Evolutionary conservation across 306 rosid species (phyloP).

Genomic region (Acmispon strigosus): DNA sequence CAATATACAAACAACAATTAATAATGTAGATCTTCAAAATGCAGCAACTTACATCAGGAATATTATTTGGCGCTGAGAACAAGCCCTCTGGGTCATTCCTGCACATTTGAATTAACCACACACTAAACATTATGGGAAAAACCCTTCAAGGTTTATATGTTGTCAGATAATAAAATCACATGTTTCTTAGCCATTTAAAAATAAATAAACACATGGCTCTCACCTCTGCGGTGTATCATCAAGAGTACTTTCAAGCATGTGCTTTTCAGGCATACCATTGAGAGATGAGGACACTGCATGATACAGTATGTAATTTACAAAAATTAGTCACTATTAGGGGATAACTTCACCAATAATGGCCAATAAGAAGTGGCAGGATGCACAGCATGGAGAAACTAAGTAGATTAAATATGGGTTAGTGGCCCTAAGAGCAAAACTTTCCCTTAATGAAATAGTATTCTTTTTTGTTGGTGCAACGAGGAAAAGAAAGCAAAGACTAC

Average conservation of each 20-base stretch:
- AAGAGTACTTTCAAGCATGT: background rate
- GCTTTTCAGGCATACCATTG: background rate
- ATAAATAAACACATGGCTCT: background rate
- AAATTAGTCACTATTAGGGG: no score
- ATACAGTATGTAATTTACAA: background rate
- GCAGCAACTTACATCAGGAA: background rate
- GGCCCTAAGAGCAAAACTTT: no score
- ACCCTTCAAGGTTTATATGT: no score
- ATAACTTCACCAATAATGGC: background rate
- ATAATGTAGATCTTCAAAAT: background rate
- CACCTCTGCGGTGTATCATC: conserved; percentile 24
- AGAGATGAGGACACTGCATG: background rate
- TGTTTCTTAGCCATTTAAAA: background rate
- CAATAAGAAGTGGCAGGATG: no score
- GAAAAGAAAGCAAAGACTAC: background rate
- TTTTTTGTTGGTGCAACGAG: no score
- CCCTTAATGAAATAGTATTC: no score
- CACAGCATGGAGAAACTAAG: no score
- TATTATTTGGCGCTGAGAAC: background rate
- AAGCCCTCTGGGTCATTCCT: background rate
- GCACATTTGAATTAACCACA: background rate
- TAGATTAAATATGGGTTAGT: no score
- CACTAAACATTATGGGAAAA: background rate
- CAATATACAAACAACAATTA: background rate
- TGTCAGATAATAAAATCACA: no score